Conservation (phyloP, 345 rosid species). For the Bruguiera parviflora region DNA sequence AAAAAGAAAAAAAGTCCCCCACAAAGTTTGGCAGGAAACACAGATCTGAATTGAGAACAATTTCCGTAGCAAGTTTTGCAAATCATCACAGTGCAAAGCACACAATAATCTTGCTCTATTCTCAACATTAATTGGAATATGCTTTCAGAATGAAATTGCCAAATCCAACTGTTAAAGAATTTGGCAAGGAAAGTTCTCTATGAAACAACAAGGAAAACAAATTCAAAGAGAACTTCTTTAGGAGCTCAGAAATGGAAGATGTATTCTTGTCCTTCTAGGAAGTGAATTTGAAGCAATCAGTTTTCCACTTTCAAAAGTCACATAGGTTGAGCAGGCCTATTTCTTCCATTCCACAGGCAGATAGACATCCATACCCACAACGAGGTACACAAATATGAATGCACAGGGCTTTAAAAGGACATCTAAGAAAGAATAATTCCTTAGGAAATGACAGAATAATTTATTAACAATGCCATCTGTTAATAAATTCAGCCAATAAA, state of each 20-base stretch:
- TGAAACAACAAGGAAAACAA: too few species aligned
- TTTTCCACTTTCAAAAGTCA: too few species aligned
- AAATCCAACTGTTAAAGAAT: background rate
- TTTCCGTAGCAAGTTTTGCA: background rate
- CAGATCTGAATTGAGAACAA: background rate
- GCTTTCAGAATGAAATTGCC: background rate
- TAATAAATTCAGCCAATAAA: background rate
- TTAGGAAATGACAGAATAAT: background rate
- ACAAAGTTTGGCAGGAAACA: background rate
- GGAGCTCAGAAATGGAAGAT: too few species aligned
- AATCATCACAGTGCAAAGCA: background rate
- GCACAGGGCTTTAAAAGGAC: background rate
- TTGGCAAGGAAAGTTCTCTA: too few species aligned
- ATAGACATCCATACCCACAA: background rate
- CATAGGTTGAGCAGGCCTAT: background rate
- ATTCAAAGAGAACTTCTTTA: too few species aligned
- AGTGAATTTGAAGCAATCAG: too few species aligned
- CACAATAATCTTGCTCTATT: background rate
- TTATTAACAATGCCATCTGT: background rate
- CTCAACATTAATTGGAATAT: background rate
- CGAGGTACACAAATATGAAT: background rate
- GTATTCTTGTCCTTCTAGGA: too few species aligned
- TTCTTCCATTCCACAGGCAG: background rate
- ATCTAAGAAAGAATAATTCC: background rate
- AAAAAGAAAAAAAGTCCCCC: background rate